phyloP scores from a whole-genome alignment of 352 stramenopile species.

The Globisporangium acanthophoron region DNA sequence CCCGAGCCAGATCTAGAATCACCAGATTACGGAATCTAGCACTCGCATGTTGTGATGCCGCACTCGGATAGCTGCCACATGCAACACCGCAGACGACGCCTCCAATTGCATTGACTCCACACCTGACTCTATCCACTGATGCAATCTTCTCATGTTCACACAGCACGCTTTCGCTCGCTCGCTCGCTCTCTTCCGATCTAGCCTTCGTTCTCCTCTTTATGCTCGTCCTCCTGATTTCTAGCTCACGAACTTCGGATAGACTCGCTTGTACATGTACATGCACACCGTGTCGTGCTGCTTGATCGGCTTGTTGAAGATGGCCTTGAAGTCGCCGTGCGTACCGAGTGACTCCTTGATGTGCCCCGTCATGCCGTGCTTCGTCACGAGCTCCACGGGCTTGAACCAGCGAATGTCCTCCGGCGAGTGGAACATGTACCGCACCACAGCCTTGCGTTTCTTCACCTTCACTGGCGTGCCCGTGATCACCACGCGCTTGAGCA shows the following conservation, averaged over 20 bases:
- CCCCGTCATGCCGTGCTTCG: slow-evolving; percentile 97
- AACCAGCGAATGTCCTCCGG: slow-evolving; percentile 98
- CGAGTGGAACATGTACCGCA: slow-evolving; percentile 99
- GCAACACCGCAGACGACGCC: too few relatives aligned
- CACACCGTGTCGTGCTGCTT: slow-evolving; percentile 99
- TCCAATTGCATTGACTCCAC: too few relatives aligned
- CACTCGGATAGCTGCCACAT: too few relatives aligned
- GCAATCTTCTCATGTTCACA: too few relatives aligned
- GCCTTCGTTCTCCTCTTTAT: too few relatives aligned
- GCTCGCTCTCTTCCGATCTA: too few relatives aligned
- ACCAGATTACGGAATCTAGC: too few relatives aligned
- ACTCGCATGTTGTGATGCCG: too few relatives aligned
- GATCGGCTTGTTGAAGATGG: slow-evolving; percentile 98
- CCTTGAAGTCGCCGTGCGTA: slow-evolving; percentile 99
- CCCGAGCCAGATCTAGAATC: too few relatives aligned
- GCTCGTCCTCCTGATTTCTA: slow-evolving; percentile 8
- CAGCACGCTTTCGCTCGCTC: too few relatives aligned
- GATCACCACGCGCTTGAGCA: slow-evolving; percentile 97
- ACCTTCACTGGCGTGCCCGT: slow-evolving; percentile 98
- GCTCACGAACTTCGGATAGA: slow-evolving; percentile 97
- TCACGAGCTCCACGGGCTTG: slow-evolving; percentile 96
- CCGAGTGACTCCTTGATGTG: slow-evolving; percentile 98
- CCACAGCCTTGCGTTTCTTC: slow-evolving; percentile 96
- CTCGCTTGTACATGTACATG: slow-evolving; percentile 98
- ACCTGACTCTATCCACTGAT: too few relatives aligned